These are phyloP conservation scores for Camelina sativa DNA, from an alignment of 345 rosid genomes.

Conservation along the genomic window DNA sequence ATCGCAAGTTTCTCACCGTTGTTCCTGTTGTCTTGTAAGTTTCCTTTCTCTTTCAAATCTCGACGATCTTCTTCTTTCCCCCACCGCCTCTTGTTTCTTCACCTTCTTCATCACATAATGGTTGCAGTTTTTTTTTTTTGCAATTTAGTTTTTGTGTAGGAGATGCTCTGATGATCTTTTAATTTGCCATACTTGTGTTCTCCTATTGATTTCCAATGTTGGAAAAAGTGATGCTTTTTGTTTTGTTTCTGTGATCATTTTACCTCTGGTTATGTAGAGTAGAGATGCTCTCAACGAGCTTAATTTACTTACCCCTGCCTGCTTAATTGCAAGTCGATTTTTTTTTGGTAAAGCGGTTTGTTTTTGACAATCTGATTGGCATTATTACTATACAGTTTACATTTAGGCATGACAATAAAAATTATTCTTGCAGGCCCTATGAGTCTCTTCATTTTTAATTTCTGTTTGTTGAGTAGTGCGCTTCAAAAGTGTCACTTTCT, in stretches of 20 bases:
- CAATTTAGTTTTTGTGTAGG: background rate
- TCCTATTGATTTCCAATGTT: background rate
- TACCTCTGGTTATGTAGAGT: background rate
- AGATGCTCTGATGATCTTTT: background rate
- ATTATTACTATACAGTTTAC: background rate
- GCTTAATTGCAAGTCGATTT: background rate
- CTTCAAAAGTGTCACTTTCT: background rate
- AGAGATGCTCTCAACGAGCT: background rate
- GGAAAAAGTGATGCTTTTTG: background rate
- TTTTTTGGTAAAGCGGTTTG: background rate
- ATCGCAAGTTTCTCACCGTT: conserved; percentile 75
- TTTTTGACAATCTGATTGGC: background rate
- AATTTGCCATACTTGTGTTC: background rate
- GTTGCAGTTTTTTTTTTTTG: background rate
- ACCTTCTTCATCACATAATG: too few species aligned
- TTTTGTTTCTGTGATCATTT: background rate
- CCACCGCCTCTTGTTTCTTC: too few species aligned
- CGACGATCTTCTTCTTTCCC: background rate
- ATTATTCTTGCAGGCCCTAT: background rate
- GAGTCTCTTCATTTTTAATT: background rate
- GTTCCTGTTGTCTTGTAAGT: conserved; percentile 86
- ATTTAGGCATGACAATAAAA: background rate
- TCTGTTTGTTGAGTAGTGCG: background rate
- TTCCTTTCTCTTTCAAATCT: background rate
- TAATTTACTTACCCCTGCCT: background rate